phyloP scores from a whole-genome alignment of 2,329 filamentous ascomycete genomes.

The Colletotrichum tropicale region DNA sequence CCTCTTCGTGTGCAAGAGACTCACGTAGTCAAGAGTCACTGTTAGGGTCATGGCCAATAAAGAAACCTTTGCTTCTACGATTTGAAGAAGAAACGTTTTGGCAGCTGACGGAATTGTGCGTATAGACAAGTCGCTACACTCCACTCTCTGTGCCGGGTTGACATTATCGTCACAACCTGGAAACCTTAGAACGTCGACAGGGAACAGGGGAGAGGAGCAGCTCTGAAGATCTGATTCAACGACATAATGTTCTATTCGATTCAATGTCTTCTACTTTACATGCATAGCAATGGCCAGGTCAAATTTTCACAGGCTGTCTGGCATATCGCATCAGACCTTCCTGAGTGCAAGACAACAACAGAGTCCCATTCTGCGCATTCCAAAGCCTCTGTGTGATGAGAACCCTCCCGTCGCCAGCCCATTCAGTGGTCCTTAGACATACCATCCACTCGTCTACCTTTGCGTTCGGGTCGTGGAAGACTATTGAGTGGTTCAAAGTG shows the following conservation, averaged over 20 bases:
- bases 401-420: background rate
- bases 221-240: background rate
- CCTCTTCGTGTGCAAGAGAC: background rate
- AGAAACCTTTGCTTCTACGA: background rate
- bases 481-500: background rate
- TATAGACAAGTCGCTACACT: background rate
- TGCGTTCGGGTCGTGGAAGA: background rate
- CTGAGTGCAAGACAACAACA: background rate
- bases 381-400: background rate
- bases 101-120: background rate
- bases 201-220: background rate
- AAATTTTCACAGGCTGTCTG: background rate
- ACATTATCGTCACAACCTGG: background rate
- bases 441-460: background rate
- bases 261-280: background rate
- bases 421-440: background rate
- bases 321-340: background rate
- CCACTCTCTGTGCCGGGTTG: background rate
- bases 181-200: background rate
- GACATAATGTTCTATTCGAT: background rate
- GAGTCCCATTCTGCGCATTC: background rate
- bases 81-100: background rate
- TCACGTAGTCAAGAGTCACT: too few species aligned
- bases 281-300: background rate
- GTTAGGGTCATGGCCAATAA: background rate